Evolutionary conservation across 2,329 filamentous ascomycete genomes (phyloP), one percentile per base, ranked within the genome.

Genomic region (Nannizziopsis arthrosporioides): DNA sequence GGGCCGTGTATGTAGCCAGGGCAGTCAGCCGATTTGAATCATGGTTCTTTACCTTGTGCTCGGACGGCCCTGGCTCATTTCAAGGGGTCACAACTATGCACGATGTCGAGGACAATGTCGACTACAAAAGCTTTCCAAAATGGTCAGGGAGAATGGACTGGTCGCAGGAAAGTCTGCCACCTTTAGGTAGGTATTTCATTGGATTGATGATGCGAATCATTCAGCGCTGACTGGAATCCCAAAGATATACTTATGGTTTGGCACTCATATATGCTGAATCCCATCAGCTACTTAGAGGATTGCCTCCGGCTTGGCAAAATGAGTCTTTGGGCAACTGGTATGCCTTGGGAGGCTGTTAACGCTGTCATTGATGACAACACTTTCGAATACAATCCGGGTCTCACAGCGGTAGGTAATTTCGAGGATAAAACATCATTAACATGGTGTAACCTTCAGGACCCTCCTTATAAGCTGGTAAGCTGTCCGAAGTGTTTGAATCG

Each of bases 231-330:
- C 22, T 27, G 7, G 22, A 27, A 11, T 37, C 56, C 55, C 34
- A 62, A 62, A 72, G 84, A 89, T 64, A 77, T 89, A 0, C 64
- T 88, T 15, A 84, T 89, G 81, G 80, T 89, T 0, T 85, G 82
- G 80, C 85, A 90, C 62, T 70, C 82, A 0, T 84, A 85, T 58
- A 82, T 85, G 77, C 75, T 90, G 2, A 89, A 88, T 55, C 85
- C 85, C 0, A 72, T 81, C 36, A 70, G 69, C n/a, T 89, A 81
- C 59, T 73, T 87, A 3, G 83, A 89, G 57, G 85, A 90, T 59
- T 80, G 79, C 57, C 68, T 87, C 48, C 73, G 82, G 6, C 64
- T 70, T 22, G 77, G 76, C 0, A 68, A 71, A 48, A 67, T 74
- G 22, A 61, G 76, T 2, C 56, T 74, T 3, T 88, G 83, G 81